Conservation (phyloP, 305 asterid species). For the Fraxinus paxiana region DNA sequence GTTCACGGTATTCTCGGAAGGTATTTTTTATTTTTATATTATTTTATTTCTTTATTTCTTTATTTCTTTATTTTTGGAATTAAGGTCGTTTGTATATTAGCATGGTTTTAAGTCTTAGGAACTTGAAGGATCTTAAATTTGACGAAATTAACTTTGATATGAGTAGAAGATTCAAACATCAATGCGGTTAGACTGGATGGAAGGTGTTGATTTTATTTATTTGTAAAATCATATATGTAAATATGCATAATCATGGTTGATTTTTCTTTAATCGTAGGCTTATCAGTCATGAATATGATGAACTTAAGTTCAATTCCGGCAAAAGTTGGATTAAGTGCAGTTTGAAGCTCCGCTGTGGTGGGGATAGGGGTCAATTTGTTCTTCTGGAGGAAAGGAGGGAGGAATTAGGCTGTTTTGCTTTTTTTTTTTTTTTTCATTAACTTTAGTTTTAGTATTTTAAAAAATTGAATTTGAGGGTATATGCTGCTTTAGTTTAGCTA, state of each 20-base stretch:
- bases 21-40: too few species aligned
- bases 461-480: not conserved
- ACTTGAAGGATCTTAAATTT: not conserved
- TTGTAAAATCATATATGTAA: not conserved
- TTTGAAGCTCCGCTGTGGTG: too few species aligned
- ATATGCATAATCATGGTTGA: not conserved
- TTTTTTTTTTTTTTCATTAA: not conserved
- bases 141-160: conserved; percentile 11
- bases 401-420: not conserved
- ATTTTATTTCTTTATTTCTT: too few species aligned
- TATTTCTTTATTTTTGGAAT: too few species aligned
- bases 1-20: conserved; percentile 56
- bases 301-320: not conserved
- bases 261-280: not conserved
- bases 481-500: not conserved
- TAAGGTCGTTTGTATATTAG: too few species aligned
- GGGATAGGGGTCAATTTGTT: not conserved
- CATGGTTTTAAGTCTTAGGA: not conserved
- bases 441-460: not conserved
- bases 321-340: not conserved
- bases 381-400: not conserved
- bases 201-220: not conserved
- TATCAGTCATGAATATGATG: not conserved
- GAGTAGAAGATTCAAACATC: not conserved
- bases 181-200: not conserved